These are phyloP conservation scores for Exophiala viscosa DNA, from an alignment of 2,329 filamentous ascomycete species.

Conservation along the genomic window DNA sequence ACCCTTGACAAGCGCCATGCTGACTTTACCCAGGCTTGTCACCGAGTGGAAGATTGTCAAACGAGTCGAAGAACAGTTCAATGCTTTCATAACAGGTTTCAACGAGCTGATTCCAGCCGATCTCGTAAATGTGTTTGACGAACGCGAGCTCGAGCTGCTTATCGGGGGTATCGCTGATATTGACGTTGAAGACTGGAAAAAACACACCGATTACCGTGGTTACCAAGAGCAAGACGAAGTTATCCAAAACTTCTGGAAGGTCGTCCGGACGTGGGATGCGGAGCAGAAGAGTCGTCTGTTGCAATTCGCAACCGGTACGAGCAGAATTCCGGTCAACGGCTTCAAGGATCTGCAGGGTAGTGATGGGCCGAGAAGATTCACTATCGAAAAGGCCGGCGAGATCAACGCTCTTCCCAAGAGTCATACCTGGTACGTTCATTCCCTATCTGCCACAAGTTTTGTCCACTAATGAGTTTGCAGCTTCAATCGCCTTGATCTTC, in stretches of 20 bases:
- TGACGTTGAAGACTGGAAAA: slow-evolving; percentile 99
- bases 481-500: slow-evolving; percentile 95
- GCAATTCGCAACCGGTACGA: slow-evolving; percentile 96
- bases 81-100: slow-evolving; percentile 95
- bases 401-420: slow-evolving; percentile 88
- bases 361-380: slow-evolving; percentile 91
- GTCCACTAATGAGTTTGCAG: slow-evolving; percentile 45
- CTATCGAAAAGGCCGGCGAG: slow-evolving; percentile 96
- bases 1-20: slow-evolving; percentile 2
- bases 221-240: slow-evolving; percentile 98
- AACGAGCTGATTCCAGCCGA: slow-evolving; percentile 96
- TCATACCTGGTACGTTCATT: slow-evolving; percentile 82
- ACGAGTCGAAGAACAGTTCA: slow-evolving; percentile 96
- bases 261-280: slow-evolving; percentile 90
- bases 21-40: slow-evolving; percentile 60
- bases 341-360: slow-evolving; percentile 99
- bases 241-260: slow-evolving; percentile 97
- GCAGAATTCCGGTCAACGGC: slow-evolving; percentile 95
- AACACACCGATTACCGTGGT: slow-evolving; percentile 97
- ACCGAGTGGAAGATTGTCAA: slow-evolving; percentile 99
- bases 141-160: slow-evolving; percentile 90
- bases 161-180: slow-evolving; percentile 99
- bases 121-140: slow-evolving; percentile 96
- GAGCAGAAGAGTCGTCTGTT: slow-evolving; percentile 95
- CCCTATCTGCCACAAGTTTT: slow-evolving; percentile 13